Percentiles rank a stretch among this genome's conserved stretches.
Evolutionary conservation across 164 flowering plant genomes (phyloP).

Genomic region (Malania oleifera): DNA sequence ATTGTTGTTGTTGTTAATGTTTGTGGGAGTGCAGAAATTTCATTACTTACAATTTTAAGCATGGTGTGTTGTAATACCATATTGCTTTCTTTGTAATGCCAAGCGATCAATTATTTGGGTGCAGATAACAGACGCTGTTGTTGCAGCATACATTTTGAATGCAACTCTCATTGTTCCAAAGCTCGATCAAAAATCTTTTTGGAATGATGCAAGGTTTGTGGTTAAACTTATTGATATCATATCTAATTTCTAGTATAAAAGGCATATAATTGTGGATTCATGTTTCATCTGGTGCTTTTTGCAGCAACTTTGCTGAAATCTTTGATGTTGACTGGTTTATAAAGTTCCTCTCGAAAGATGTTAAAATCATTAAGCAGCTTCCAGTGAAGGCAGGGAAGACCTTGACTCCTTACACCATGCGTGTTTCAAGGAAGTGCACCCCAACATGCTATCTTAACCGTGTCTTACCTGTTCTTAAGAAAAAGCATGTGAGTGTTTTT

Average conservation of each 20-base stretch:
- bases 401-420: constrained; percentile 33
- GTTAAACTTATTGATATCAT: neutral
- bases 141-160: constrained; percentile 64
- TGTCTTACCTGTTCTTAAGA: constrained; percentile 46
- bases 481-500: constrained; percentile 41
- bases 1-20: neutral
- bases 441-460: constrained; percentile 42
- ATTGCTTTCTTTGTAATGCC: neutral
- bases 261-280: neutral
- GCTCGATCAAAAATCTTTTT: constrained; percentile 60
- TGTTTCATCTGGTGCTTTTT: constrained; percentile 12
- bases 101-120: neutral
- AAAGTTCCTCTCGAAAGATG: constrained; percentile 44
- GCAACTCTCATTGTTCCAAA: constrained; percentile 68
- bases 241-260: neutral
- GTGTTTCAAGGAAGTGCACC: constrained; percentile 68
- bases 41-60: neutral
- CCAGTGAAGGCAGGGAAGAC: constrained; percentile 32
- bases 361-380: constrained; percentile 46
- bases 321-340: constrained; percentile 64
- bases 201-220: constrained; percentile 63
- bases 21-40: neutral
- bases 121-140: constrained; percentile 77
- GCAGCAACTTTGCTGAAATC: constrained; percentile 61
- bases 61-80: neutral